Evolutionary conservation across 2,329 filamentous ascomycete species (phyloP), one percentile per base, ranked within the genome.

Genomic region (Claviceps sp.): DNA sequence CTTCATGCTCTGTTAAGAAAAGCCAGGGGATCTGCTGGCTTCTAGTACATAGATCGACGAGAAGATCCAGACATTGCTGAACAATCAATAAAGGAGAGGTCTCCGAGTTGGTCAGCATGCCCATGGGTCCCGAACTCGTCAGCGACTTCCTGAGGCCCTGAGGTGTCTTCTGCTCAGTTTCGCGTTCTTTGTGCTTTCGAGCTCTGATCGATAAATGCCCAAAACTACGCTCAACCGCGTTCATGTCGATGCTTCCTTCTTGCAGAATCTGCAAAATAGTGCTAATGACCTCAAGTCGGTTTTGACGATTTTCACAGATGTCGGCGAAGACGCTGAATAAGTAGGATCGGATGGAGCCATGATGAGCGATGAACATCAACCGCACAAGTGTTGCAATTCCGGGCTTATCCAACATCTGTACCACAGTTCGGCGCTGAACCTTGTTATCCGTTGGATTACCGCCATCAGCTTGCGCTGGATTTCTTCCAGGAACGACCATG

Each of bases 281-380:
- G 67, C 88, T 95, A 62, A 98, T 84, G 38, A 98, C 89, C 66
- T 98, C 93, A 3, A 90, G 82, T 39, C 93, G 82, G 63, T 93
- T 98, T 63, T 96, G 89, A n/a, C 89, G 84, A 65, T 98, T 98
- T 68, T 95, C 87, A 63, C 89, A 97, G 26, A 97, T 84, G 58
- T 95, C 89, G 56, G 88, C 82, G 50, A 98, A 82, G 50, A 98
- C 87, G 52, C 85, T 84, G 64, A 93, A 91, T 50, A 98, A 76
- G 54, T 89, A 87, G 56, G 78, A 81, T 58, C 89, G 87, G 48
- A 93, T 85, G 56, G 87, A 93, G 22, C 87, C 88, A 57, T 91
- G 87, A 58, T 96, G 88, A 47, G 88, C 86, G 60, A 97, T 89
- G 66, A 98, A 98, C 91, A 98, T 96, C 10, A 98, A 78, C n/a